phyloP scores from a whole-genome alignment of 1,284 basidiomycete genomes.

The Sutorius eximius region DNA sequence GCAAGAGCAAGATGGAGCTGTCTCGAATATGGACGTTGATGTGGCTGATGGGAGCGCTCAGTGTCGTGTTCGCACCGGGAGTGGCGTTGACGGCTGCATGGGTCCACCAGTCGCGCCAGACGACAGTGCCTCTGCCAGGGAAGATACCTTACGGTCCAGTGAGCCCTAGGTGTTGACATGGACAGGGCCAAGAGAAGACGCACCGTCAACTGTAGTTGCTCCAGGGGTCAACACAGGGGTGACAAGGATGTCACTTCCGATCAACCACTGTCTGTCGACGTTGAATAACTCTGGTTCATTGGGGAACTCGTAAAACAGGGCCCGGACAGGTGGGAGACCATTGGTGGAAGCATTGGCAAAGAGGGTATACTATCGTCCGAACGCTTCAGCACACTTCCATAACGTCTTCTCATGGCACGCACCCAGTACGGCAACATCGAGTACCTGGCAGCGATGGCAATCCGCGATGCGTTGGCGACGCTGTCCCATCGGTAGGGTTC shows the following conservation, averaged over 20 bases:
- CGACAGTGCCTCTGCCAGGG: slow-evolving; percentile 56
- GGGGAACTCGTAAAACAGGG: slow-evolving; percentile 78
- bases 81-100: slow-evolving; percentile 49
- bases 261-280: slow-evolving; percentile 69
- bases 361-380: slow-evolving; percentile 57
- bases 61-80: slow-evolving; percentile 38
- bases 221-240: slow-evolving; percentile 72
- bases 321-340: slow-evolving; percentile 69
- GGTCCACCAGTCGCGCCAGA: slow-evolving; percentile 79
- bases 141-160: slow-evolving; percentile 48
- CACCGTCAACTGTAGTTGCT: slow-evolving; percentile 46
- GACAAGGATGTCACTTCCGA: slow-evolving; percentile 68
- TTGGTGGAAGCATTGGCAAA: slow-evolving; percentile 64
- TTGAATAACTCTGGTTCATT: slow-evolving; percentile 63
- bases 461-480: slow-evolving; percentile 69
- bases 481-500: slow-evolving; percentile 78
- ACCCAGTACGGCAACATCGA: slow-evolving; percentile 76
- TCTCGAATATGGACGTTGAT: slow-evolving; percentile 67
- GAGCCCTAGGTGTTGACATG: not conserved
- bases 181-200: not conserved
- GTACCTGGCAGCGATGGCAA: slow-evolving; percentile 68
- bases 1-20: slow-evolving; percentile 47
- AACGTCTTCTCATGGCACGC: slow-evolving; percentile 22
- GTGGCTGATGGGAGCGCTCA: slow-evolving; percentile 57
- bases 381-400: slow-evolving; percentile 26